Evolutionary conservation across 2,329 filamentous ascomycete genomes (phyloP), one percentile per base, ranked within the genome.

Genomic region (Penicillium aurantiogriseum): DNA sequence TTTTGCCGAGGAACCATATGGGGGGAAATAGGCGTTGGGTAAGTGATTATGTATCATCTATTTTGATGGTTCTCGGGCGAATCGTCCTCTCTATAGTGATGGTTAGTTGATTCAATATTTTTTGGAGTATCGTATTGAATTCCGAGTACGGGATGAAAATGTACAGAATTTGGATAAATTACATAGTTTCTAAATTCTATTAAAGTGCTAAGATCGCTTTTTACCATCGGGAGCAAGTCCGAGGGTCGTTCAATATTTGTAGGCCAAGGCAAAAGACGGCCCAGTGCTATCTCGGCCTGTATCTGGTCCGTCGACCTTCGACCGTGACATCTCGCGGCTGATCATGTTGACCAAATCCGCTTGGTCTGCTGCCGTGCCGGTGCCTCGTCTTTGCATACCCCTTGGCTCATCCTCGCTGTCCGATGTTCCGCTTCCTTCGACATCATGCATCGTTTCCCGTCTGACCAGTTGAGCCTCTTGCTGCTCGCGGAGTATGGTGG

Each of bases 211-310:
- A 10, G 13, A 27, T 27, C 17, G 27, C 6, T 3, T 33, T 46
- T 33, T 5, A 5, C 4, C 4, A 33, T 31, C 9, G 4, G 4
- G 7, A 21, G n/a, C 4, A 21, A 31, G 2, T 2, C n/a, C 2
- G 2, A 0, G 7, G 13, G 3, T 5, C 5, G 23, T n/a, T 53
- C 27, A 53, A 5, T 40, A 39, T 35, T 45, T 59, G 11, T 43
- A 65, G 6, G 63, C 53, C 36, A 65, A 38, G 44, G 54, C 45
- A 23, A 65, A 65, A 15, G 43, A 55, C 0, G 63, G 63, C 5
- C 59, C 61, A 39, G 51, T 53, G 19, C 39, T 62, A 4, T 57
- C 50, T 4, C 58, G 56, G 8, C 50, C 50, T 4, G 36, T 55
- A 3, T 39, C 15, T 10, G 31, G 27, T 11, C 47, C 53, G 5